These are phyloP conservation scores for Epithemia pelagica DNA, from an alignment of 108 stramenopile genomes.

Conservation along the genomic window DNA sequence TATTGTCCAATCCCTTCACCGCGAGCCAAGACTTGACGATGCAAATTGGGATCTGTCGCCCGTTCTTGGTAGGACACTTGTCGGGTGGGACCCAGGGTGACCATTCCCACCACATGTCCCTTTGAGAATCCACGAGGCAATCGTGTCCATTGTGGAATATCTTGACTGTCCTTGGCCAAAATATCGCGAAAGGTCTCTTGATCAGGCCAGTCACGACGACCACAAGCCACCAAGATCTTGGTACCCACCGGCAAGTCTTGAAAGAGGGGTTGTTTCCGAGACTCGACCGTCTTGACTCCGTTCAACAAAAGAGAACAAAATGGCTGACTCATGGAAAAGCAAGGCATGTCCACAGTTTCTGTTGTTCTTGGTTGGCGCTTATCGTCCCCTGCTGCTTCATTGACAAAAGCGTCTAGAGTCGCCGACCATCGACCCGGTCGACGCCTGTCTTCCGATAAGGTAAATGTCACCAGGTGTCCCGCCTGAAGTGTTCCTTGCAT, in stretches of 20 bases:
- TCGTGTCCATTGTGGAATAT: slow-evolving; percentile 46
- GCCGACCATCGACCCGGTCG: slow-evolving; percentile 14
- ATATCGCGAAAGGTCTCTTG: slow-evolving; percentile 59
- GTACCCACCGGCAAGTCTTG: slow-evolving; percentile 57
- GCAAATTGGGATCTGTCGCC: slow-evolving; percentile 23
- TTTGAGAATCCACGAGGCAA: slow-evolving; percentile 51
- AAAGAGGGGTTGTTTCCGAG: slow-evolving; percentile 81
- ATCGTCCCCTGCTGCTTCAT: not conserved
- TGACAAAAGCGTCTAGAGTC: not conserved
- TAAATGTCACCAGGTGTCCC: slow-evolving; percentile 9
- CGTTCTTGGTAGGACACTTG: slow-evolving; percentile 42
- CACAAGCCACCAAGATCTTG: slow-evolving; percentile 65
- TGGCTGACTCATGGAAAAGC: slow-evolving; percentile 76
- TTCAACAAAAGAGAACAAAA: slow-evolving; percentile 75
- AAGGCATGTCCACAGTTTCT: slow-evolving; percentile 22
- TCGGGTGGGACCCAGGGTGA: slow-evolving; percentile 67
- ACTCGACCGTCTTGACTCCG: slow-evolving; percentile 76
- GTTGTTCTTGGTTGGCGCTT: slow-evolving; percentile 7
- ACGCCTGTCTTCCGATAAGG: not conserved
- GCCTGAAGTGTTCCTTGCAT: slow-evolving; percentile 2
- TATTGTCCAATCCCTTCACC: slow-evolving; percentile 1
- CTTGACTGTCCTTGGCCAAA: slow-evolving; percentile 48
- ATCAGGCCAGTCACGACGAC: slow-evolving; percentile 72
- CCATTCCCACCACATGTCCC: slow-evolving; percentile 60
- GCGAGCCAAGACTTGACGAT: slow-evolving; percentile 9